Conservation (phyloP, 2,329 filamentous ascomycete species). For the Calonectria leucothoes region DNA sequence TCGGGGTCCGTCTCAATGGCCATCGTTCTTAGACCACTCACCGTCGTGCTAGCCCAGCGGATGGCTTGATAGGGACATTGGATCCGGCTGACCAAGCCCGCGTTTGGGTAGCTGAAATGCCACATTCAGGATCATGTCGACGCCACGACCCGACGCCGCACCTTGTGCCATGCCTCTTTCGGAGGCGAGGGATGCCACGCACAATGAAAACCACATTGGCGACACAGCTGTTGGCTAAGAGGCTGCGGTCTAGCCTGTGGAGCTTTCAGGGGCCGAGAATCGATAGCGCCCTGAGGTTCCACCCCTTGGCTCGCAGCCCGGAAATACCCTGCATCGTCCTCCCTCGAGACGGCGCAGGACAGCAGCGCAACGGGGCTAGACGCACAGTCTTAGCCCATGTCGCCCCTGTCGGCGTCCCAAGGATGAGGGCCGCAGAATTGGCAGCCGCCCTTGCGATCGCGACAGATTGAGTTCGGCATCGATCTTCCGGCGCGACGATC, state of each 20-base stretch:
- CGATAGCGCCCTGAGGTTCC: not conserved
- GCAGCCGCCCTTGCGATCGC: not conserved
- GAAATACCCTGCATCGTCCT: too few species aligned
- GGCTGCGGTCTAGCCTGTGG: not conserved
- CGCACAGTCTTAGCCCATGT: not conserved
- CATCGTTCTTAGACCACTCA: not conserved
- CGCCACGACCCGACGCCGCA: not conserved
- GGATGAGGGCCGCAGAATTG: not conserved
- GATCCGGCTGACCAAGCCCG: not conserved
- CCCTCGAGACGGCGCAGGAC: not conserved
- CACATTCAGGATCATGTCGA: not conserved
- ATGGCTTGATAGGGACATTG: not conserved
- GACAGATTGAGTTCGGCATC: conserved; percentile 9
- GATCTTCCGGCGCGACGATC: conserved; percentile 3
- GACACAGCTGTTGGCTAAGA: not conserved
- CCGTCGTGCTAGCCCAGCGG: not conserved
- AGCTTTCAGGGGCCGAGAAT: not conserved
- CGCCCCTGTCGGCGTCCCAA: not conserved
- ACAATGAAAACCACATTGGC: not conserved
- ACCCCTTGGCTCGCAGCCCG: not conserved
- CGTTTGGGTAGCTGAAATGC: not conserved
- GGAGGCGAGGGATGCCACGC: not conserved
- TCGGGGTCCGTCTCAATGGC: not conserved
- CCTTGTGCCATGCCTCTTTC: not conserved
- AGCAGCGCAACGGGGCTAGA: not conserved